phyloP scores from a whole-genome alignment of 2,329 filamentous ascomycete genomes.

The Aspergillus pseudotamarii region DNA sequence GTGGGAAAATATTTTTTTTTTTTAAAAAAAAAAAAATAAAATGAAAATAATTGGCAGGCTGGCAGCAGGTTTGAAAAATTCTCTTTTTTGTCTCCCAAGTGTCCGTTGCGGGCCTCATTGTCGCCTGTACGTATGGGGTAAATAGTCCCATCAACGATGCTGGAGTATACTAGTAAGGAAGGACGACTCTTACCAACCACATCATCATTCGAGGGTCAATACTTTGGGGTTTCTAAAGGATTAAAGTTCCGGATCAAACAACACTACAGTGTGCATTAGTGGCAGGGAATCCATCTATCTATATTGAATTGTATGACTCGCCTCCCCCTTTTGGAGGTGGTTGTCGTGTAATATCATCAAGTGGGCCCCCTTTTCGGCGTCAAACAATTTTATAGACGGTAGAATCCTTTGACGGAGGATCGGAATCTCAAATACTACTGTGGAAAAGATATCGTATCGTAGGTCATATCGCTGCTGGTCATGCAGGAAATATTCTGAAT shows the following conservation, averaged over 20 bases:
- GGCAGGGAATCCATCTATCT: neutral
- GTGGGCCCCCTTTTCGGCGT: neutral
- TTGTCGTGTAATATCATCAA: no score
- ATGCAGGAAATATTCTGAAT: neutral
- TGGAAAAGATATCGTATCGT: neutral
- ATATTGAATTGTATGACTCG: slow-evolving; percentile 1
- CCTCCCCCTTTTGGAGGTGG: neutral
- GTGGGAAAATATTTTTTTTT: no score
- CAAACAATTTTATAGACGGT: neutral
- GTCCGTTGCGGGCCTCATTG: neutral
- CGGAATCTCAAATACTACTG: neutral
- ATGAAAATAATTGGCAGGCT: no score
- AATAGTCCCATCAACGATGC: neutral
- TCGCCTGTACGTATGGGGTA: neutral
- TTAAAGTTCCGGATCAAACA: slow-evolving; percentile 2
- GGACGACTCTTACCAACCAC: neutral
- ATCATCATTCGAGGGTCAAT: neutral
- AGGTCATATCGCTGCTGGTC: neutral
- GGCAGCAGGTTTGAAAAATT: neutral
- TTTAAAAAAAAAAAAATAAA: neutral
- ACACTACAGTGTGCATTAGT: neutral
- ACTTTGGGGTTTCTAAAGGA: neutral
- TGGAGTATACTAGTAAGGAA: neutral
- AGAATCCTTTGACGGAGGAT: slow-evolving; percentile 1
- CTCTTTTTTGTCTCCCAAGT: neutral